These are phyloP conservation scores for Ceratocystiopsis brevicomis DNA, from an alignment of 2,329 filamentous ascomycete species.

Conservation along the genomic window DNA sequence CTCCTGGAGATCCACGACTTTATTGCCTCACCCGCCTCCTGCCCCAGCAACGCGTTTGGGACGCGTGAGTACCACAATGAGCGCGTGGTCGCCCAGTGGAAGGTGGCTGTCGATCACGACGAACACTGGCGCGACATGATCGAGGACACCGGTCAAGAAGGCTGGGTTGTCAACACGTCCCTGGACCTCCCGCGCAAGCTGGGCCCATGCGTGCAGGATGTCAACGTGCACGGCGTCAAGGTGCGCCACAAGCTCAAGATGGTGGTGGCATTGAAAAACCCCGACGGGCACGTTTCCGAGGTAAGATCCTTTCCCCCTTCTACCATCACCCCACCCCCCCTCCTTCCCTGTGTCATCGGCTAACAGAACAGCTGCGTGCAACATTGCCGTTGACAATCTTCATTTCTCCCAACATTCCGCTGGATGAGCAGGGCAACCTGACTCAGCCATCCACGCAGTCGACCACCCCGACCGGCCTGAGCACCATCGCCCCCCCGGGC, in stretches of 20 bases:
- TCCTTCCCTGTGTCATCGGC: too few species aligned
- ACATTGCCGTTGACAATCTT: constrained; percentile 84
- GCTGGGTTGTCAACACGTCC: constrained; percentile 40
- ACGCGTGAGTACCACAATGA: constrained; percentile 42
- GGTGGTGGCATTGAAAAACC: constrained; percentile 79
- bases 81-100: constrained; percentile 43
- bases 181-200: constrained; percentile 64
- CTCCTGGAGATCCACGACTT: constrained; percentile 61
- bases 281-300: constrained; percentile 85
- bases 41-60: constrained; percentile 18
- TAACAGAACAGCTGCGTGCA: constrained; percentile 42
- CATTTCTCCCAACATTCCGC: constrained; percentile 81
- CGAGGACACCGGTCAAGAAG: constrained; percentile 46
- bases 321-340: too few species aligned
- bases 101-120: constrained; percentile 32
- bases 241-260: constrained; percentile 84
- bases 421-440: constrained; percentile 74
- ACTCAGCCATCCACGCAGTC: constrained; percentile 36
- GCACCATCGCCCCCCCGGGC: constrained; percentile 64
- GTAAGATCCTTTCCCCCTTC: too few species aligned
- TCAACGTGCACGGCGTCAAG: constrained; percentile 77
- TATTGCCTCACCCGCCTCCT: constrained; percentile 21
- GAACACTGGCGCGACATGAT: constrained; percentile 53
- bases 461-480: constrained; percentile 30
- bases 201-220: constrained; percentile 70